Conservation (phyloP, 176 grass and related monocot genomes). For the Musa itinerans region DNA sequence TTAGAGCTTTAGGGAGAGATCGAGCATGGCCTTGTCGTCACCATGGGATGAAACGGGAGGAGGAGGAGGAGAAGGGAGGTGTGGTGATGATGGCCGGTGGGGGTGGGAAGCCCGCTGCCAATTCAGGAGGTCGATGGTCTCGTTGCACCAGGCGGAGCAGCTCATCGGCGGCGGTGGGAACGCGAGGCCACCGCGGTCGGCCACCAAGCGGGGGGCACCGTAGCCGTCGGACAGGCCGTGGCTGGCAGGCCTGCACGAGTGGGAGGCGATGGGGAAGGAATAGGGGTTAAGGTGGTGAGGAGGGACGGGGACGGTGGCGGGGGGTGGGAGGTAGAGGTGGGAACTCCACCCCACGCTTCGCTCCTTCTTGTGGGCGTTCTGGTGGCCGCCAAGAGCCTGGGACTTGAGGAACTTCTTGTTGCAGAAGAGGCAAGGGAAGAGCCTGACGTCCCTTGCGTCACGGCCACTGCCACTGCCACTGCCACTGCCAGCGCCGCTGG, state of each 20-base stretch:
- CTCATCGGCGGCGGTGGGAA: too few relatives aligned
- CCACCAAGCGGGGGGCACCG: background rate
- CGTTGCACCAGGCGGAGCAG: too few relatives aligned
- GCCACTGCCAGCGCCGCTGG: background rate
- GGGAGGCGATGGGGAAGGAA: slow-evolving; percentile 27
- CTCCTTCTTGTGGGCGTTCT: slow-evolving; percentile 98
- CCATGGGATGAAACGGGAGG: background rate
- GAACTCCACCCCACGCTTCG: slow-evolving; percentile 62
- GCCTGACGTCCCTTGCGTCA: slow-evolving; percentile 31
- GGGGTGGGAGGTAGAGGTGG: slow-evolving; percentile 36
- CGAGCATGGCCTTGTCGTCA: slow-evolving; percentile 16
- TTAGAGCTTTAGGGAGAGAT: slow-evolving; percentile 56
- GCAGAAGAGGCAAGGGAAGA: slow-evolving; percentile 98
- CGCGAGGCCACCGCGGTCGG: background rate
- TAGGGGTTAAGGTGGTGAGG: slow-evolving; percentile 11
- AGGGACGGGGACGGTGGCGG: background rate
- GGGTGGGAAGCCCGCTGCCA: slow-evolving; percentile 9
- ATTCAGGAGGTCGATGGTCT: background rate
- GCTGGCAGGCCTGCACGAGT: slow-evolving; percentile 25
- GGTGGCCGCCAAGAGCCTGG: slow-evolving; percentile 88
- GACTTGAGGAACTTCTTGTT: slow-evolving; percentile 99
- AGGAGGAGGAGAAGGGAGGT: too few relatives aligned
- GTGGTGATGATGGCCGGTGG: background rate
- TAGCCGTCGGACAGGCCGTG: background rate
- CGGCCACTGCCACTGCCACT: too few relatives aligned